Percentiles rank a stretch among this genome's conserved stretches.
These are phyloP conservation scores for Nakaseomyces nivariensis DNA, from an alignment of 1,139 yeast genomes.

Conservation along the genomic window DNA sequence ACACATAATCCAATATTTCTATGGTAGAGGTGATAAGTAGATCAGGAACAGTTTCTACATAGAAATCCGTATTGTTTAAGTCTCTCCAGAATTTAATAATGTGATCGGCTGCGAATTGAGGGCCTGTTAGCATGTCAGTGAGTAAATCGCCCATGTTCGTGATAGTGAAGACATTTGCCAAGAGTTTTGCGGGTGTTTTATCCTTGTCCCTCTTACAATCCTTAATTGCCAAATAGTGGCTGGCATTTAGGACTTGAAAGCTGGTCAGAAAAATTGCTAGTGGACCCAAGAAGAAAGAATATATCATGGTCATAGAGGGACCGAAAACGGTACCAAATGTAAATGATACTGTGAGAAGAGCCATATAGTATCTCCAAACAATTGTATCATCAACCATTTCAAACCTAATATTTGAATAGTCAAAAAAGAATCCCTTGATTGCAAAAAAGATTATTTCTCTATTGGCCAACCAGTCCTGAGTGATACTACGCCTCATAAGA, in stretches of 20 bases:
- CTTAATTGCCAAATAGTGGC: not conserved
- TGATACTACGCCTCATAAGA: not conserved
- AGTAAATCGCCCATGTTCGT: not conserved
- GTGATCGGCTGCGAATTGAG: not conserved
- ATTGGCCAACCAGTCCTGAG: not conserved
- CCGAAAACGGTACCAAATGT: not conserved
- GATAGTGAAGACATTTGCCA: not conserved
- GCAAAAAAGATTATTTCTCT: not conserved
- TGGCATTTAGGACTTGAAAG: not conserved
- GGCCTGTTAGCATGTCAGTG: not conserved
- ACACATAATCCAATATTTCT: not conserved
- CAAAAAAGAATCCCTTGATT: not conserved
- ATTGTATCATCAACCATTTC: not conserved
- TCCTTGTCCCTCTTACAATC: not conserved
- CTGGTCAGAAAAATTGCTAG: not conserved
- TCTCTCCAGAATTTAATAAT: constrained; percentile 4
- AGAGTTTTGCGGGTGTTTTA: not conserved
- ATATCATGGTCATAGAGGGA: not conserved
- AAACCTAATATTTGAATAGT: not conserved
- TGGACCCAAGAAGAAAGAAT: not conserved
- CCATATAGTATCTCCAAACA: not conserved
- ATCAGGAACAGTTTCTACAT: not conserved
- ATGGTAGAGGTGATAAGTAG: not conserved
- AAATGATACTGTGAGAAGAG: not conserved
- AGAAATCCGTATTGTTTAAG: not conserved